phyloP scores from a whole-genome alignment of 23 red algal genomes.

The Pyropia haitanensis region DNA sequence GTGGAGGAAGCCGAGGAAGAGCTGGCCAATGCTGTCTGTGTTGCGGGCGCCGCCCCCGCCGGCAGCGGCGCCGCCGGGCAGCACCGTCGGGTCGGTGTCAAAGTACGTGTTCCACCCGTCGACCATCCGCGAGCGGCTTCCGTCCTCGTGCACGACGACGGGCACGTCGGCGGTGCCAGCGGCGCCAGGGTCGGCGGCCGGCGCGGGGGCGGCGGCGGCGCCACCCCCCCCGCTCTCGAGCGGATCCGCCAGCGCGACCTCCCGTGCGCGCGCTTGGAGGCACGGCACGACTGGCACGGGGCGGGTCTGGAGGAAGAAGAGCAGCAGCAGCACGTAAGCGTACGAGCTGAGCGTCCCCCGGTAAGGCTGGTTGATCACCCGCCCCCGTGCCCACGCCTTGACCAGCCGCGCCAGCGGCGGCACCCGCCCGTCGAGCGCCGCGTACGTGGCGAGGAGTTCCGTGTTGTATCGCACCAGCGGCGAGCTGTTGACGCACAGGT shows the following conservation, averaged over 20 bases:
- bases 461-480: conserved; percentile 70
- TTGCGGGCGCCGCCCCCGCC: conserved; percentile 2
- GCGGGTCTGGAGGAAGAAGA: conserved; percentile 68
- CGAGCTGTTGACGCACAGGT: conserved; percentile 90
- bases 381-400: conserved; percentile 87
- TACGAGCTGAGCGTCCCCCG: conserved; percentile 95
- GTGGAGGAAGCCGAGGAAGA: conserved; percentile 81
- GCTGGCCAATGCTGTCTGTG: conserved; percentile 34
- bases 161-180: too few relatives aligned
- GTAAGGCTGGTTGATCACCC: conserved; percentile 89
- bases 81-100: conserved; percentile 17
- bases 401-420: conserved; percentile 71
- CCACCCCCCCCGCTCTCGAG: not conserved
- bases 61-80: not conserved
- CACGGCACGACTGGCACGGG: conserved; percentile 74
- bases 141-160: too few relatives aligned
- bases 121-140: conserved; percentile 2
- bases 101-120: conserved; percentile 82
- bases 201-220: too few relatives aligned
- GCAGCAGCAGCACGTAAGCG: conserved; percentile 76
- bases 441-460: conserved; percentile 70
- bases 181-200: too few relatives aligned
- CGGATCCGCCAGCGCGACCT: not conserved
- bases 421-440: conserved; percentile 72
- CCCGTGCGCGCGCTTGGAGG: conserved; percentile 28